These are phyloP conservation scores for Fusarium pilosicola DNA, from an alignment of 2,329 filamentous ascomycete species.

Conservation along the genomic window DNA sequence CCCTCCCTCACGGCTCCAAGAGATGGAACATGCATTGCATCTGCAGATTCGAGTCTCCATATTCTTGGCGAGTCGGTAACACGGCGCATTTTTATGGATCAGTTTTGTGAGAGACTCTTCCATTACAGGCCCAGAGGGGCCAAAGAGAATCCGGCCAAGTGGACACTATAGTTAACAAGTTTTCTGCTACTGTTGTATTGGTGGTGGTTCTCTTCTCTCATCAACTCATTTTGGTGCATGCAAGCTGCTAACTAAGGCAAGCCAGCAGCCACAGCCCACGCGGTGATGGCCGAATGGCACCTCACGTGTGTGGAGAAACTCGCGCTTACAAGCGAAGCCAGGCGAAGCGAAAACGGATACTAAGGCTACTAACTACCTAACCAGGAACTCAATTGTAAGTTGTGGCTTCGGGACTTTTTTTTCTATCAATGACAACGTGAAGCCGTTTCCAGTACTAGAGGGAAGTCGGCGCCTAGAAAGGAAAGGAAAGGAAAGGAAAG, in stretches of 20 bases:
- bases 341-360: constrained; percentile 27
- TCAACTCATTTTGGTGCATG: background rate
- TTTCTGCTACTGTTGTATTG: constrained; percentile 6
- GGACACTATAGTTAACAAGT: constrained; percentile 4
- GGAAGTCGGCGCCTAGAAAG: background rate
- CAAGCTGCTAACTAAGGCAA: background rate
- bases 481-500: too few relatives aligned
- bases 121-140: background rate
- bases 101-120: background rate
- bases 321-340: constrained; percentile 37
- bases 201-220: background rate
- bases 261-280: constrained; percentile 12
- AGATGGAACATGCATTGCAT: constrained; percentile 25
- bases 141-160: background rate
- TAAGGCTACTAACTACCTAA: background rate
- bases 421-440: constrained; percentile 27
- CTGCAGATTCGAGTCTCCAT: constrained; percentile 7
- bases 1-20: constrained; percentile 3
- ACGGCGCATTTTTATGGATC: background rate
- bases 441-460: background rate
- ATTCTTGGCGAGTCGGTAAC: constrained; percentile 14
- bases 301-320: constrained; percentile 40
- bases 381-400: constrained; percentile 27
- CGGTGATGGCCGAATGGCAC: constrained; percentile 41
- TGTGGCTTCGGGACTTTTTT: constrained; percentile 13